Percentiles rank a stretch among this genome's conserved stretches.
These are phyloP conservation scores for Cornus controversa DNA, from an alignment of 148 eudicot genomes.

Conservation along the genomic window DNA sequence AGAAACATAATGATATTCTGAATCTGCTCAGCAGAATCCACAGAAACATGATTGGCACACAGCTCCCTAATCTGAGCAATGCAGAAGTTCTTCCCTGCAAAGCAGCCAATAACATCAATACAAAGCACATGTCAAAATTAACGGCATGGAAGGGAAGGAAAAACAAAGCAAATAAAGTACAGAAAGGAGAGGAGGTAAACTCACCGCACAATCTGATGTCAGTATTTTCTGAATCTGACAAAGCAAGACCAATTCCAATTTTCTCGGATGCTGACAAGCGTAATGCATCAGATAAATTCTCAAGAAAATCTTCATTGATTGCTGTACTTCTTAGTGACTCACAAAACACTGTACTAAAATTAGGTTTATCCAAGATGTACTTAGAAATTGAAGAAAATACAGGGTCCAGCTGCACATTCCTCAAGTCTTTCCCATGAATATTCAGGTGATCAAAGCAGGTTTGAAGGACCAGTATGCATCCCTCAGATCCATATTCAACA, in stretches of 20 bases:
- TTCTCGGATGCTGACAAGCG: slow-evolving; percentile 65
- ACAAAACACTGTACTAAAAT: slow-evolving; percentile 69
- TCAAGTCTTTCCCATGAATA: slow-evolving; percentile 49
- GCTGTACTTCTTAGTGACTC: slow-evolving; percentile 51
- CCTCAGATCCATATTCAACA: slow-evolving; percentile 56
- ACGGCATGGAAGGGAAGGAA: neutral
- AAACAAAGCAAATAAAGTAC: neutral
- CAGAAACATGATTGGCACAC: slow-evolving; percentile 41
- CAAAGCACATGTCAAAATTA: neutral
- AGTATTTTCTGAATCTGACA: slow-evolving; percentile 67
- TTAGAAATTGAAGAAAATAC: slow-evolving; percentile 59
- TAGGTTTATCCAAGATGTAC: slow-evolving; percentile 62
- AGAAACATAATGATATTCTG: slow-evolving; percentile 79
- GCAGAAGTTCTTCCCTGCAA: slow-evolving; percentile 82
- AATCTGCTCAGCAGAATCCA: slow-evolving; percentile 61
- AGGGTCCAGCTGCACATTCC: slow-evolving; percentile 51
- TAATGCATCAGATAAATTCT: slow-evolving; percentile 58
- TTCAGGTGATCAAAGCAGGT: slow-evolving; percentile 66
- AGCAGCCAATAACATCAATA: slow-evolving; percentile 17
- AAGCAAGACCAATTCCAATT: slow-evolving; percentile 82
- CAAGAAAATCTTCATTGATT: slow-evolving; percentile 69
- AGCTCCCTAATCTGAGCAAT: slow-evolving; percentile 67
- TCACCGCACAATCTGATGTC: slow-evolving; percentile 67
- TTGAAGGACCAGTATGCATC: slow-evolving; percentile 63
- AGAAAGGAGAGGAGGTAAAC: slow-evolving; percentile 7